Percentiles rank a stretch among this genome's conserved stretches.
Evolutionary conservation across 331 rosid species (phyloP).

Genomic region (Malus hybrid): DNA sequence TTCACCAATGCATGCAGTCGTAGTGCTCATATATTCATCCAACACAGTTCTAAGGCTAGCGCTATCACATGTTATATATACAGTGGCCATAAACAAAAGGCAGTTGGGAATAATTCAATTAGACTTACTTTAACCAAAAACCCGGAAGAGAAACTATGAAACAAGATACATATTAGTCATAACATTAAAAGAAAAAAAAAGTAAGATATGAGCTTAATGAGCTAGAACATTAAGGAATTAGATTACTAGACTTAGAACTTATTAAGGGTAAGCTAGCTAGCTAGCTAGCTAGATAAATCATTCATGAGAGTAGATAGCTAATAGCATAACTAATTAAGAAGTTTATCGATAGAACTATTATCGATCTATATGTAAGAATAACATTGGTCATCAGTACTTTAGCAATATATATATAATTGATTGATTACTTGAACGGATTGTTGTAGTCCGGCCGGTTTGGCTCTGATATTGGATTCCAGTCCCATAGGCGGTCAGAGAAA

Average conservation of each 20-base stretch:
- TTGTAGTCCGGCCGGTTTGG: slow-evolving; percentile 32
- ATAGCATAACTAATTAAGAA: not conserved
- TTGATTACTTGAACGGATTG: slow-evolving; percentile 65
- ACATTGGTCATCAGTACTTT: not conserved
- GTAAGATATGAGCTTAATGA: not conserved
- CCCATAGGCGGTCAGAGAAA: slow-evolving; percentile 88
- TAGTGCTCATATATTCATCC: not conserved
- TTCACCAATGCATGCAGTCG: not conserved
- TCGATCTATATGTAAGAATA: not conserved
- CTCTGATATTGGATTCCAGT: slow-evolving; percentile 79
- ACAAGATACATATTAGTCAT: not conserved
- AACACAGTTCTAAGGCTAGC: not conserved
- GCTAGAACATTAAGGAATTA: not conserved
- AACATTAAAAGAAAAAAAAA: not conserved
- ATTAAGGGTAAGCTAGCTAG: not conserved
- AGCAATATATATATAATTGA: not conserved
- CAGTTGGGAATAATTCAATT: not conserved
- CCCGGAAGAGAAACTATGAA: not conserved
- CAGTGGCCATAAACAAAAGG: not conserved
- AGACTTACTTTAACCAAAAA: not conserved
- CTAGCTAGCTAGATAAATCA: not conserved
- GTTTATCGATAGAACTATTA: not conserved
- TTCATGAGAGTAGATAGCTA: not conserved
- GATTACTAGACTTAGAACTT: not conserved
- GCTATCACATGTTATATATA: not conserved